Conservation (phyloP, 805 yeast genomes). For the Suhomyces pyralidae region DNA sequence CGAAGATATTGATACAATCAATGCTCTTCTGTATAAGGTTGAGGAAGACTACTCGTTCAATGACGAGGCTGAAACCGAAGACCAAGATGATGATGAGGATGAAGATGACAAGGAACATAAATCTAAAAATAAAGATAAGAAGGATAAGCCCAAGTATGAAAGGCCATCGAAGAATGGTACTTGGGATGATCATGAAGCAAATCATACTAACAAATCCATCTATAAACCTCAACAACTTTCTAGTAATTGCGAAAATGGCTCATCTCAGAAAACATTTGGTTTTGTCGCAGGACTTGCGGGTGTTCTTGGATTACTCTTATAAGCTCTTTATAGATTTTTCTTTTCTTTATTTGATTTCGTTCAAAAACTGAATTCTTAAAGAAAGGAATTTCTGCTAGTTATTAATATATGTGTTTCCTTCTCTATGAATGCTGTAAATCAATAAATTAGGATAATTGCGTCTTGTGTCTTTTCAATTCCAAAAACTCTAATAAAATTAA, state of each 20-base stretch:
- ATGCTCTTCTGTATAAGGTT: not conserved
- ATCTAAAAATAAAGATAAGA: not conserved
- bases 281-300: slow-evolving; percentile 10
- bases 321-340: not conserved
- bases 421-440: not conserved
- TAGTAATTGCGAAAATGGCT: slow-evolving; percentile 11
- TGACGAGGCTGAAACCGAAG: slow-evolving; percentile 9
- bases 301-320: slow-evolving; percentile 9
- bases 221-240: slow-evolving; percentile 7
- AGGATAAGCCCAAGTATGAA: not conserved
- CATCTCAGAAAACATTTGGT: slow-evolving; percentile 7
- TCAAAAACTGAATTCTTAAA: not conserved
- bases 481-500: slow-evolving; percentile 44
- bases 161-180: not conserved
- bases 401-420: not conserved
- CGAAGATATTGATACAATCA: slow-evolving; percentile 1
- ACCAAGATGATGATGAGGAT: slow-evolving; percentile 3
- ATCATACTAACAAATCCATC: slow-evolving; percentile 7
- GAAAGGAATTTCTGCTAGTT: not conserved
- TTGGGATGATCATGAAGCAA: slow-evolving; percentile 1
- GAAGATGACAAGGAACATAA: not conserved
- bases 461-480: slow-evolving; percentile 38
- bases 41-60: slow-evolving; percentile 7
- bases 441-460: slow-evolving; percentile 8
- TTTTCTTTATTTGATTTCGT: not conserved